These are phyloP conservation scores for Nissolia schottii DNA, from an alignment of 306 rosid species.

Conservation along the genomic window DNA sequence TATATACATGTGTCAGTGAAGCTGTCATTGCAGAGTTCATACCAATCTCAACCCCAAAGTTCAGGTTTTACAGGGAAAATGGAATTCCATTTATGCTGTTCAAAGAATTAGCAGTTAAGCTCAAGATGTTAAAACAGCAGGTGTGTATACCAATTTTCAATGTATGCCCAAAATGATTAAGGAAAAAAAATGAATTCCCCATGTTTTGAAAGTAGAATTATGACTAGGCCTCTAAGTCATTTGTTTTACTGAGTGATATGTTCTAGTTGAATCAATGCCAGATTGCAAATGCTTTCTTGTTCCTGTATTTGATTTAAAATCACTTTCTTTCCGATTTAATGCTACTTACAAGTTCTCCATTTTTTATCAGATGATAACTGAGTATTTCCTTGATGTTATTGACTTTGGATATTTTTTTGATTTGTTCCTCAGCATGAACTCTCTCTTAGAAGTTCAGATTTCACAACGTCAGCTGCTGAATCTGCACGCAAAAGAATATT, in stretches of 20 bases:
- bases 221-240: neutral
- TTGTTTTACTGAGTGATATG: neutral
- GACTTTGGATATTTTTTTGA: slow-evolving; percentile 18
- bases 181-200: neutral
- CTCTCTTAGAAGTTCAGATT: slow-evolving; percentile 30
- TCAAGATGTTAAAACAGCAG: slow-evolving; percentile 42
- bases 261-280: neutral
- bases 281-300: neutral
- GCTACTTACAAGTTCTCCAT: neutral
- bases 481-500: slow-evolving; percentile 41
- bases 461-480: slow-evolving; percentile 30
- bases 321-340: neutral
- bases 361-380: slow-evolving; percentile 2
- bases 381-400: slow-evolving; percentile 27
- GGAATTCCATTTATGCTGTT: slow-evolving; percentile 32
- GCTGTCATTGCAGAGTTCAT: slow-evolving; percentile 56
- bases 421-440: slow-evolving; percentile 48
- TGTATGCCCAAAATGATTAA: neutral
- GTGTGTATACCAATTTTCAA: slow-evolving; percentile 33
- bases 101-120: slow-evolving; percentile 13
- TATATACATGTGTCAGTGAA: slow-evolving; percentile 72
- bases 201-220: neutral
- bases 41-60: slow-evolving; percentile 65
- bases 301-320: neutral
- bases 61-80: slow-evolving; percentile 38